Base-by-base conservation (phyloP, 352 stramenopile species). In the Pythium folliculosum region DNA sequence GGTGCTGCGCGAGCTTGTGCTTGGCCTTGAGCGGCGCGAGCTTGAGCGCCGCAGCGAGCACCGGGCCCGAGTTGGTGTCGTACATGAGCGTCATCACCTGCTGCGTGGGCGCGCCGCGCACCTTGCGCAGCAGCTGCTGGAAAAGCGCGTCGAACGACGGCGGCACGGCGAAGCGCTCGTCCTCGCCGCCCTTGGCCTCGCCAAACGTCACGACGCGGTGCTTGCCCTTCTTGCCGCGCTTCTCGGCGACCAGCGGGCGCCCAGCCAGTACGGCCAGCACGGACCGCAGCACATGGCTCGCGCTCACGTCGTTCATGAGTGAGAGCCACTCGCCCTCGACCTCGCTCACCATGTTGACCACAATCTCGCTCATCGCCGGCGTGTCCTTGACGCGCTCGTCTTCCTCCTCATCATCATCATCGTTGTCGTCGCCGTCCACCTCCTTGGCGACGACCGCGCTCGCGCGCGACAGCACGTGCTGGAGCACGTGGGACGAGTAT, bases 271-370 rank as follows among this genome's bases (percentile, higher is more conserved):
- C 75, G 2, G 82, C 82, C 0, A 94, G 70, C 53, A 94, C 80
- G 3, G 82, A 90, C 23, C 86, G 86, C 60, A 92, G 71, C 51
- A 94, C 86, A 54, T 94, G 86, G 60, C 81, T 92, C n/a, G 86
- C 86, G 57, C 86, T 94, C 12, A 94, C 83, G 55, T 94, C 86
- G 68, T 92, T 92, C 80, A 92, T 89, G 21, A 94, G 73, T n/a
- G 81, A 89, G 57, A 94, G 77, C 86, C 86, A 94, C 71, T 94
- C 86, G 56, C 63, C 73, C 63, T 92, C 75, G 43, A 94, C 81
- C 56, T 94, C 86, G 54, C 77, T 85, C 9, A 84, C 77, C 77
- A 92, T 91, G 56, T 81, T 79, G 32, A 93, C 72, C 58, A 94
- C 76, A n/a, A 92, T 48, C 47, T 90, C 70, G 56, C 73, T 87